These are phyloP conservation scores for Xerocomus nothofagi DNA, from an alignment of 1,284 basidiomycete species.

Conservation along the genomic window DNA sequence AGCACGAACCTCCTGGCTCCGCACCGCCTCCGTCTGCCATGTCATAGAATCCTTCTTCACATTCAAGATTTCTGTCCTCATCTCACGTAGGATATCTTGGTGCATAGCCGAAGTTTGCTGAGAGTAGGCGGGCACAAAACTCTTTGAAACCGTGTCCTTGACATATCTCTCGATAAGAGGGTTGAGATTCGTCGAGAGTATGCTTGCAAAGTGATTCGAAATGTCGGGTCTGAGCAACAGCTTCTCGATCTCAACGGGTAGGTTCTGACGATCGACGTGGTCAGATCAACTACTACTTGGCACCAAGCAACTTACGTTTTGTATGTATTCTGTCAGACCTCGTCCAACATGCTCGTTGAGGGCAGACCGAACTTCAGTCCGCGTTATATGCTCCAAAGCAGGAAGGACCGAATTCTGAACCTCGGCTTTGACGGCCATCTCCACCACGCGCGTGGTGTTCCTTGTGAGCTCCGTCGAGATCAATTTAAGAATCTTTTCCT, in stretches of 20 bases:
- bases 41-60: conserved; percentile 74
- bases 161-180: conserved; percentile 77
- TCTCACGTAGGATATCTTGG: conserved; percentile 72
- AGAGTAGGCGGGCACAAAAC: conserved; percentile 69
- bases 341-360: conserved; percentile 74
- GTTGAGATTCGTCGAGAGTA: conserved; percentile 63
- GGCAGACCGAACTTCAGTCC: conserved; percentile 71
- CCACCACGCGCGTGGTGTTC: conserved; percentile 82
- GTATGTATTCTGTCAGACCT: conserved; percentile 69
- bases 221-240: conserved; percentile 74
- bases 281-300: conserved; percentile 5
- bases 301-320: conserved; percentile 51
- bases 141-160: conserved; percentile 73
- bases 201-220: conserved; percentile 68
- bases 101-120: conserved; percentile 71
- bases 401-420: conserved; percentile 79
- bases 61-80: conserved; percentile 68
- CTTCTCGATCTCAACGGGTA: conserved; percentile 76
- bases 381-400: conserved; percentile 74
- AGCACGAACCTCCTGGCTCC: conserved; percentile 67
- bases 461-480: conserved; percentile 81
- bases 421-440: conserved; percentile 79
- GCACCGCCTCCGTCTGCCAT: conserved; percentile 75
- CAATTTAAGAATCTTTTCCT: conserved; percentile 83
- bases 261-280: conserved; percentile 44